A percentile compares a stretch with the other conserved stretches of the same genome.
phyloP scores from a whole-genome alignment of 495 filamentous ascomycete genomes.

The Beverwykella pulmonaria region DNA sequence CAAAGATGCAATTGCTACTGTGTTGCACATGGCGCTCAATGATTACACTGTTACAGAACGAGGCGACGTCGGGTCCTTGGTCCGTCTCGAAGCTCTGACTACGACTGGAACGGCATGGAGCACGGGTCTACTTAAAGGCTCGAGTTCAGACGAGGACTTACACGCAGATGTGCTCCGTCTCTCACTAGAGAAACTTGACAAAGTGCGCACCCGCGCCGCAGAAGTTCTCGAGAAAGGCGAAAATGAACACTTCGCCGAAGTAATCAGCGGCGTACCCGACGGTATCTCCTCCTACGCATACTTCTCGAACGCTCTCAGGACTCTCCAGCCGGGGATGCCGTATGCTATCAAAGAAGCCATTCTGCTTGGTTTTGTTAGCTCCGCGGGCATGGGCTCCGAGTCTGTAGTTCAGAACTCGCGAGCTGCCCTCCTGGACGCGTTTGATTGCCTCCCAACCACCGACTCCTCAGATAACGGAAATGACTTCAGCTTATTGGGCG shows the following conservation, averaged over 20 bases:
- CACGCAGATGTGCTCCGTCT: conserved; percentile 61
- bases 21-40: conserved; percentile 56
- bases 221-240: conserved; percentile 31
- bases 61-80: conserved; percentile 85
- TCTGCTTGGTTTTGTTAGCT: conserved; percentile 76
- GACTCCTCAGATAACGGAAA: not conserved
- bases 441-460: conserved; percentile 34
- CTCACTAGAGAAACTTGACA: conserved; percentile 85
- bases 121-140: conserved; percentile 39
- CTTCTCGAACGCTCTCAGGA: conserved; percentile 34
- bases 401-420: conserved; percentile 74
- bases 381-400: conserved; percentile 82
- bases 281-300: conserved; percentile 44
- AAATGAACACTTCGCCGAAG: conserved; percentile 11
- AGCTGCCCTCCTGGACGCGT: conserved; percentile 60
- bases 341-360: conserved; percentile 48
- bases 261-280: conserved; percentile 1
- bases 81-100: conserved; percentile 75
- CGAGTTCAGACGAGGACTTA: conserved; percentile 26
- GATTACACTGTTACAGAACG: conserved; percentile 87
- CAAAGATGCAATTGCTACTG: conserved; percentile 31
- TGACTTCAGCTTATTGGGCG: conserved; percentile 39
- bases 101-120: conserved; percentile 50
- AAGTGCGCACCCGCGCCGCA: conserved; percentile 73
- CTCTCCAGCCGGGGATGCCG: conserved; percentile 41